Evolutionary conservation across 306 rosid genomes (phyloP), one percentile per base, ranked within the genome.

Genomic region (Parietaria judaica): DNA sequence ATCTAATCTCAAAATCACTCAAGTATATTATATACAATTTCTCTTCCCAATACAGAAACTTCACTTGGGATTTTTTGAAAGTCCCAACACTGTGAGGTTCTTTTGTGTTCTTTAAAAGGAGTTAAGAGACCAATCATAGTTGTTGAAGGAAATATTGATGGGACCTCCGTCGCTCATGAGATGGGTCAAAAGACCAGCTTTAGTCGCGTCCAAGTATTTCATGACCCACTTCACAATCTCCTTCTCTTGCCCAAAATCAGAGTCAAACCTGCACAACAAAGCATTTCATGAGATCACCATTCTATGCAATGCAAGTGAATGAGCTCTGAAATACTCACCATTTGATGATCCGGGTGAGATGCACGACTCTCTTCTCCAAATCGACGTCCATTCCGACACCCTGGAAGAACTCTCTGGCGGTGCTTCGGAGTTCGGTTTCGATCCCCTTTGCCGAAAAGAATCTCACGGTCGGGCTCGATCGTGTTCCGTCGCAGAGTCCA

Each of bases 171-270:
- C 99, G 39, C 78, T 70, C 78, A 88, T 36, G 47, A 94, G 86
- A 79, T 94, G 99, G 36, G 94, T 80, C 84, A 88, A 70, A 56
- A 86, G 81, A n/a, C 99, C 99, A 7, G 99, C 83, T 76, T 83
- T 84, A 52, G 80, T 86, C 65, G 95, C 87, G 60, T 83, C 77
- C 81, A 84, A 76, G 75, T 80, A 94, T 54, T 62, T 74, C 53
- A 94, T 69, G 41, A 84, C 60, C 96, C 99, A 94, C 82, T 60
- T 81, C 2, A 88, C 52, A 15, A 94, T 74, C 4, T 81, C 90
- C 57, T 82, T 88, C 12, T 84, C 99, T 11, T 58, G 75, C 63
- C 87, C 97, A 76, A 94, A 88, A 75, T 94, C 99, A 49, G 66
- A 84, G 54, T 58, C 67, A 58, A 75, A 86, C 98, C 98, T 92